A percentile compares a stretch with the other conserved stretches of the same genome.
These are phyloP conservation scores for Mycena maculata DNA, from an alignment of 768 basidiomycete species.

Conservation along the genomic window DNA sequence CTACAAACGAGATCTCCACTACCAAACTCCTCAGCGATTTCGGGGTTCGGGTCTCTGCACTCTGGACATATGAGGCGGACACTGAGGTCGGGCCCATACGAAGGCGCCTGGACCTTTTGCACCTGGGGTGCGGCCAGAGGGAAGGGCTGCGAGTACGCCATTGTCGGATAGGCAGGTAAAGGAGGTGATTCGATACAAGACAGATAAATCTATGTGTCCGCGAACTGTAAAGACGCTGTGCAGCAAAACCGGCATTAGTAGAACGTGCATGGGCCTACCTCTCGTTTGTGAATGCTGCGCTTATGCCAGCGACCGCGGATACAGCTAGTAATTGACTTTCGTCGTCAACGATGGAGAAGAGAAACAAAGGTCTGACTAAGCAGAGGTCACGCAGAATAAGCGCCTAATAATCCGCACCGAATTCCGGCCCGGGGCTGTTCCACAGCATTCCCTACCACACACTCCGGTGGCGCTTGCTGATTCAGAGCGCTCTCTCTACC, in stretches of 20 bases:
- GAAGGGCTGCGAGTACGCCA: constrained; percentile 85
- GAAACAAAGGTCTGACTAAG: constrained; percentile 8
- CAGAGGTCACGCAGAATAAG: no score
- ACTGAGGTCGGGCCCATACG: constrained; percentile 84
- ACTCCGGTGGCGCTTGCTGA: no score
- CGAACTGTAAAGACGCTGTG: constrained; percentile 30
- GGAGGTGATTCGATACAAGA: constrained; percentile 20
- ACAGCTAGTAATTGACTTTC: constrained; percentile 15
- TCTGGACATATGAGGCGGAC: constrained; percentile 95
- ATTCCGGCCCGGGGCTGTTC: no score
- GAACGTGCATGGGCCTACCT: constrained; percentile 24
- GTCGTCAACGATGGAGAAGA: not conserved
- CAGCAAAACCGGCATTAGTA: constrained; percentile 29
- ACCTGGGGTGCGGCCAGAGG: constrained; percentile 74
- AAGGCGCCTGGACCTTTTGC: constrained; percentile 65
- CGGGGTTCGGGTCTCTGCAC: constrained; percentile 91
- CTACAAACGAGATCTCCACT: constrained; percentile 98
- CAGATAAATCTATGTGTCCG: constrained; percentile 21
- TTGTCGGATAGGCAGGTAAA: constrained; percentile 34
- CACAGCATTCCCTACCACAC: no score
- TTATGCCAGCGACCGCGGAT: constrained; percentile 24
- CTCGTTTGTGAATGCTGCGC: constrained; percentile 35
- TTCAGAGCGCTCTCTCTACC: no score
- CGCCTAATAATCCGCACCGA: no score
- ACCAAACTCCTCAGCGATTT: constrained; percentile 97